A percentile compares a stretch with the other conserved stretches of the same genome.
Evolutionary conservation across 768 basidiomycete species (phyloP).

Genomic region (Psilocybe tampanensis): DNA sequence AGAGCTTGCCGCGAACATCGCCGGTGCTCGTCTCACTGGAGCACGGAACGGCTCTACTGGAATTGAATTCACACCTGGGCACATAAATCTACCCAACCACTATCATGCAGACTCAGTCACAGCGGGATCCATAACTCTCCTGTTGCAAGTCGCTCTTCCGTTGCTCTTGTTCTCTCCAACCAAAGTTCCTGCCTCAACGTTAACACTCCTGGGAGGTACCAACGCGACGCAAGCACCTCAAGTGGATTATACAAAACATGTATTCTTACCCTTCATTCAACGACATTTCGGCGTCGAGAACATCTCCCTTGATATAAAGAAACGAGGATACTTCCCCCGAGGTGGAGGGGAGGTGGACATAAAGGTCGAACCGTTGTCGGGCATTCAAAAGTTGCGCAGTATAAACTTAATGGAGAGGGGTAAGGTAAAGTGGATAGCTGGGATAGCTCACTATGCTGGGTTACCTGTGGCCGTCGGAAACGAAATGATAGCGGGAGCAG

Average conservation of each 20-base stretch:
- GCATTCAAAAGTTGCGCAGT: constrained; percentile 34
- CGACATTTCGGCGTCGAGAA: constrained; percentile 53
- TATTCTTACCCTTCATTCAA: constrained; percentile 70
- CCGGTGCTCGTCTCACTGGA: constrained; percentile 55
- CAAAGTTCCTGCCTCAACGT: constrained; percentile 38
- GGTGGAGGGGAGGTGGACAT: constrained; percentile 68
- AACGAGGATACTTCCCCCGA: constrained; percentile 72
- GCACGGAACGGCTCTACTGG: constrained; percentile 52
- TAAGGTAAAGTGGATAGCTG: constrained; percentile 48
- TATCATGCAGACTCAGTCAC: constrained; percentile 53
- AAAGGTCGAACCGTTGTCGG: constrained; percentile 41
- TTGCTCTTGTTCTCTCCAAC: constrained; percentile 59
- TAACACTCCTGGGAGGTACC: constrained; percentile 70
- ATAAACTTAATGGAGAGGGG: constrained; percentile 62
- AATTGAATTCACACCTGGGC: constrained; percentile 60
- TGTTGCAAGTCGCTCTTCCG: constrained; percentile 73
- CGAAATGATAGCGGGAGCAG: constrained; percentile 60
- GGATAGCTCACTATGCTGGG: constrained; percentile 67
- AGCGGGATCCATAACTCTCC: constrained; percentile 71
- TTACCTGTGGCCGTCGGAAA: constrained; percentile 58
- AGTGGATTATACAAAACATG: constrained; percentile 67
- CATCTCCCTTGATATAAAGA: constrained; percentile 47
- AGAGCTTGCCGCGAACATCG: constrained; percentile 63
- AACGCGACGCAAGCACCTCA: constrained; percentile 75
- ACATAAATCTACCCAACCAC: constrained; percentile 40